Conservation (phyloP, 169 alveolate genomes). For the Theileria annulata region DNA sequence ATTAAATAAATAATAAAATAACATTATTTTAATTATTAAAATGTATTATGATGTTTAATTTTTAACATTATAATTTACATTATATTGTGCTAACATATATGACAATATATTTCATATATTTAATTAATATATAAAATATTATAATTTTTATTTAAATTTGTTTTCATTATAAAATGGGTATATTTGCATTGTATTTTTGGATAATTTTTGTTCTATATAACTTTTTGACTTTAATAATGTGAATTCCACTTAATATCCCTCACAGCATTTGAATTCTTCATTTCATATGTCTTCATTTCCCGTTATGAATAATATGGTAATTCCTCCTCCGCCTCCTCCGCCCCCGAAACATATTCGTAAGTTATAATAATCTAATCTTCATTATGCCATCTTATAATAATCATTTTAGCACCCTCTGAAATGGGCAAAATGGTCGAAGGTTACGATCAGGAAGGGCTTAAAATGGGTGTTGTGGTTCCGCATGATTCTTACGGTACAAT, state of each 20-base stretch:
- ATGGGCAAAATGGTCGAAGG: slow-evolving; percentile 3
- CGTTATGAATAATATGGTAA: background rate
- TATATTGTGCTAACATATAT: slow-evolving; percentile 1
- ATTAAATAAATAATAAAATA: background rate
- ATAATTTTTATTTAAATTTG: too few species aligned
- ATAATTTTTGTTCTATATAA: too few species aligned
- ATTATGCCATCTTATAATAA: background rate
- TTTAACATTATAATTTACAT: background rate
- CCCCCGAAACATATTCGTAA: slow-evolving; percentile 6
- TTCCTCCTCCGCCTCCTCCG: slow-evolving; percentile 21
- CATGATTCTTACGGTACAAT: background rate
- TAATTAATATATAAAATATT: too few species aligned
- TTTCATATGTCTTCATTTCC: background rate
- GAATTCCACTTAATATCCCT: background rate
- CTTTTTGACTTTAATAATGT: too few species aligned
- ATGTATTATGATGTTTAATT: background rate
- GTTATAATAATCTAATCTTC: too few species aligned
- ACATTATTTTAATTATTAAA: background rate
- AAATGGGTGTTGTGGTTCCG: slow-evolving; percentile 4
- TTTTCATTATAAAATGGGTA: background rate
- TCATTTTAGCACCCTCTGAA: background rate
- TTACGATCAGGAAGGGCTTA: slow-evolving; percentile 6
- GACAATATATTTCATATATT: background rate
- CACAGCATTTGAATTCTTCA: too few species aligned
- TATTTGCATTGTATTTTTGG: too few species aligned